Evolutionary conservation across 768 basidiomycete species (phyloP).

Genomic region (Suillus spraguei): DNA sequence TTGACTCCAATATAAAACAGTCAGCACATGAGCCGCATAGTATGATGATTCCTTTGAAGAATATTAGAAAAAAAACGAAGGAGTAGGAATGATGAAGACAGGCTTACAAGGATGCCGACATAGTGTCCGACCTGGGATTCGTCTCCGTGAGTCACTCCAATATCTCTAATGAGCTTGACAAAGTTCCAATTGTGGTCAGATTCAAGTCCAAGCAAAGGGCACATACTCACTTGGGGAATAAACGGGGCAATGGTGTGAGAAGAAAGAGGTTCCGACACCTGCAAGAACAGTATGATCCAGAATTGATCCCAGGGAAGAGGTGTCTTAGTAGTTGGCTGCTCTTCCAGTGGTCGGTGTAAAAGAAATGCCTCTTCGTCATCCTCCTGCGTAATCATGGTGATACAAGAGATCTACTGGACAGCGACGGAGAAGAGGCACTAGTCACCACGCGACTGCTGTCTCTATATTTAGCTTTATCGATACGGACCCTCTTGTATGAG

Average conservation of each 20-base stretch:
- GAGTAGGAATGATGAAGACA: conserved; percentile 19
- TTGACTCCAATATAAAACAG: conserved; percentile 50
- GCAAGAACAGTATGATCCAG: conserved; percentile 65
- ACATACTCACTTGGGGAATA: conserved; percentile 51
- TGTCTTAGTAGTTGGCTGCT: conserved; percentile 35
- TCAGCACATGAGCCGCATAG: conserved; percentile 49
- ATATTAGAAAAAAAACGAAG: conserved; percentile 29
- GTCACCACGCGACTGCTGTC: too few species aligned
- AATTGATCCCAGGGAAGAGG: conserved; percentile 74
- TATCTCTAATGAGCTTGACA: conserved; percentile 29
- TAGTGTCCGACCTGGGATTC: conserved; percentile 49
- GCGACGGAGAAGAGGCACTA: too few species aligned
- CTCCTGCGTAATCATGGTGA: not conserved
- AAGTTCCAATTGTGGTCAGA: not conserved
- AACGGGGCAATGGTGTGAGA: conserved; percentile 76
- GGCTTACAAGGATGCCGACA: conserved; percentile 48
- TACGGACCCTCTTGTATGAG: too few species aligned
- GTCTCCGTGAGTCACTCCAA: conserved; percentile 43
- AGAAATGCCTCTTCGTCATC: conserved; percentile 65
- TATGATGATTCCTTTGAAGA: conserved; percentile 46
- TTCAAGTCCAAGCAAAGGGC: not conserved
- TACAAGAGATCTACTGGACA: not conserved
- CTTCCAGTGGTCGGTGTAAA: conserved; percentile 35
- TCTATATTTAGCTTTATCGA: too few species aligned
- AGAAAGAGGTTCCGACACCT: conserved; percentile 74